phyloP scores from a whole-genome alignment of 352 stramenopile genomes.

The Phytophthora fragariaefolia region DNA sequence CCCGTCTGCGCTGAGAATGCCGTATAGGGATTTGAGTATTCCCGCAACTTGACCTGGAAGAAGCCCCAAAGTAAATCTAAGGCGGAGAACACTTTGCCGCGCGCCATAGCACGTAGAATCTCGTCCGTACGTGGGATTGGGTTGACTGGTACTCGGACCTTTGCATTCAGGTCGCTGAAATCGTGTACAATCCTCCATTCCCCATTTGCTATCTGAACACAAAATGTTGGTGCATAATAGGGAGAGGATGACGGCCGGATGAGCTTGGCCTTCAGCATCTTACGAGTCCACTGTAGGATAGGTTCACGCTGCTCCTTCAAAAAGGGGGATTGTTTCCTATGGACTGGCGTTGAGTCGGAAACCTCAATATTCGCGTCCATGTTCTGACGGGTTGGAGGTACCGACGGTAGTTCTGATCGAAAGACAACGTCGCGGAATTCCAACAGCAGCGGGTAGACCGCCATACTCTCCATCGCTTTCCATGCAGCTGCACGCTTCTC shows the following conservation, averaged over 20 bases:
- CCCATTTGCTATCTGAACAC: not conserved
- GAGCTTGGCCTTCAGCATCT: constrained; percentile 10
- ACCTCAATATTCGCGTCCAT: constrained; percentile 11
- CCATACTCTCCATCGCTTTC: not conserved
- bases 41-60: constrained; percentile 4
- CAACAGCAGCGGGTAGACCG: not conserved
- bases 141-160: constrained; percentile 5
- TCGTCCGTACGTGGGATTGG: constrained; percentile 17
- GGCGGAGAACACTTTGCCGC: constrained; percentile 3
- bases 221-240: constrained; percentile 13
- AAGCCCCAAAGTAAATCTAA: constrained; percentile 20
- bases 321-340: constrained; percentile 11
- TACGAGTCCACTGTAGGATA: not conserved
- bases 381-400: constrained; percentile 2
- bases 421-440: not conserved
- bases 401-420: not conserved
- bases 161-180: constrained; percentile 8
- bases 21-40: constrained; percentile 7
- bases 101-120: not conserved
- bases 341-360: not conserved
- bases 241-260: constrained; percentile 10
- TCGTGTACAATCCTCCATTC: constrained; percentile 22
- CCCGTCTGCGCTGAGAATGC: constrained; percentile 10
- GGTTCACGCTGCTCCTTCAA: constrained; percentile 3
- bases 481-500: not conserved